These are phyloP conservation scores for Pleurotus salmoneostramineus DNA, from an alignment of 768 basidiomycete species.

Conservation along the genomic window DNA sequence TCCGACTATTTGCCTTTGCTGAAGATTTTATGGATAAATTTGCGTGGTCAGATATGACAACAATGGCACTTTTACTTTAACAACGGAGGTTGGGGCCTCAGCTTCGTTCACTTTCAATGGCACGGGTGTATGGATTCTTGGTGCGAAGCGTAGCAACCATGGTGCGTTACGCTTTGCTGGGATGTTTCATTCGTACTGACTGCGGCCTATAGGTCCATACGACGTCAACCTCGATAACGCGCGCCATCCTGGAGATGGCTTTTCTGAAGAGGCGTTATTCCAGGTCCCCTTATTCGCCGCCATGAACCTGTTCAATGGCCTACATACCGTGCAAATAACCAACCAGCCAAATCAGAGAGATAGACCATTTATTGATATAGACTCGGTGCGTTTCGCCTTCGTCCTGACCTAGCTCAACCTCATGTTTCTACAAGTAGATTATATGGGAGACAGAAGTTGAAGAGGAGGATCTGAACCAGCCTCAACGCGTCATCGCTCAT, in stretches of 20 bases:
- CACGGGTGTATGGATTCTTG: constrained; percentile 2
- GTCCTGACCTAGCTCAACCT: neutral
- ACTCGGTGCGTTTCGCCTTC: neutral
- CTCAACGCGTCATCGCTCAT: neutral
- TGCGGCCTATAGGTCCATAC: neutral
- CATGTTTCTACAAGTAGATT: neutral
- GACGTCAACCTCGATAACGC: constrained; percentile 5
- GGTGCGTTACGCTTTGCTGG: neutral
- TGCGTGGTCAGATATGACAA: neutral
- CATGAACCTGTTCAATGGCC: neutral
- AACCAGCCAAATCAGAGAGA: neutral
- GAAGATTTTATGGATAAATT: neutral
- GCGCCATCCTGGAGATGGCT: neutral
- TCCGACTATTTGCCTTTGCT: neutral
- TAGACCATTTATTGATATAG: constrained; percentile 1
- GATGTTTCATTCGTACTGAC: neutral
- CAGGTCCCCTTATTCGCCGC: constrained; percentile 4
- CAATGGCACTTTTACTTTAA: constrained; percentile 6
- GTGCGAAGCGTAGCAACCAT: constrained; percentile 2
- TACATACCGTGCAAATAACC: constrained; percentile 3
- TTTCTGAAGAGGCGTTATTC: neutral
- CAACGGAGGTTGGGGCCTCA: neutral
- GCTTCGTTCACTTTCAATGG: constrained; percentile 9
- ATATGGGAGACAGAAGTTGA: constrained; percentile 3
- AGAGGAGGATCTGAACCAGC: neutral